Evolutionary conservation across 148 eudicot species (phyloP).

Genomic region (Rhododendron molle): DNA sequence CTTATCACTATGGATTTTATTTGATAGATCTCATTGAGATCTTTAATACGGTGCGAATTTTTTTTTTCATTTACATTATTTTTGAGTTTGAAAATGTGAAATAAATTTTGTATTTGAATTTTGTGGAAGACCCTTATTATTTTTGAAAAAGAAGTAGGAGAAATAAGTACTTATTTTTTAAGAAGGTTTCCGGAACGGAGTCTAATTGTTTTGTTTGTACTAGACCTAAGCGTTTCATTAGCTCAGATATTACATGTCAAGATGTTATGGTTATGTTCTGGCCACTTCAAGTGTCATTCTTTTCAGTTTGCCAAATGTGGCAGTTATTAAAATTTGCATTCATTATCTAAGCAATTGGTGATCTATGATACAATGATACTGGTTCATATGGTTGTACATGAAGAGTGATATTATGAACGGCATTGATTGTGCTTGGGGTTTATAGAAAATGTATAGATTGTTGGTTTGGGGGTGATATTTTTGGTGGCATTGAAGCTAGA

Average conservation of each 20-base stretch:
- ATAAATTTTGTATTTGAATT: too few species aligned
- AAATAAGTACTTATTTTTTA: too few species aligned
- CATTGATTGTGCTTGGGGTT: background rate
- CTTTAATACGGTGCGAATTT: too few species aligned
- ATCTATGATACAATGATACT: background rate
- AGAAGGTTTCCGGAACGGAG: too few species aligned
- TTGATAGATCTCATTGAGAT: too few species aligned
- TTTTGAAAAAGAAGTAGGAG: too few species aligned
- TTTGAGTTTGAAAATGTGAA: too few species aligned
- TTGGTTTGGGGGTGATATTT: background rate
- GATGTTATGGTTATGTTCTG: background rate
- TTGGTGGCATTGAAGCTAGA: background rate
- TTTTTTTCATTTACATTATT: too few species aligned
- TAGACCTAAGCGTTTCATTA: background rate
- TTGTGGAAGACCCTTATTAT: too few species aligned
- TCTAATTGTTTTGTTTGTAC: background rate
- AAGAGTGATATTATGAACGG: background rate
- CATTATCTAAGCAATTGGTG: background rate
- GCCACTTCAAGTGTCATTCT: background rate
- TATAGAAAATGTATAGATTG: background rate
- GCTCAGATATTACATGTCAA: background rate
- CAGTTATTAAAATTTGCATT: background rate
- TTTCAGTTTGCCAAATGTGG: background rate
- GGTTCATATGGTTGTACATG: background rate
- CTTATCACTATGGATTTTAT: too few species aligned